Base-by-base conservation (phyloP, 2,329 filamentous ascomycete species). In the Penicillium sp. region DNA sequence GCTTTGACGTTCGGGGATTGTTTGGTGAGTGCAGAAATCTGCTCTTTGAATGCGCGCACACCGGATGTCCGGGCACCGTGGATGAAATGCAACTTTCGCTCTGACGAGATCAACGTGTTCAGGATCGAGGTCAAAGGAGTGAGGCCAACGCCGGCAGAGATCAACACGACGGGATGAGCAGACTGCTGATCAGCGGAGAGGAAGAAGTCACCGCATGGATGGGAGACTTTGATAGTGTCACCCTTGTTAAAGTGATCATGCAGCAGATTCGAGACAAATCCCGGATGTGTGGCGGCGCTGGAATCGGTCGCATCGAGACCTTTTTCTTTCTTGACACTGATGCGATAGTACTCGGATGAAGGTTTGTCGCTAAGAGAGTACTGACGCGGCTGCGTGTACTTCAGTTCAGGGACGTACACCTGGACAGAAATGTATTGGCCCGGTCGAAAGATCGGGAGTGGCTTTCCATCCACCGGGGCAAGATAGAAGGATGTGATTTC, bases 401-500 rank as follows among this genome's bases (percentile, higher is more conserved):
- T 74, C 14, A 83, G 70, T 32, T 69, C 66, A 1, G 76, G 74
- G 0, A 84, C 72, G 33, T 72, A 67, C 6, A 80, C 60, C 33
- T 74, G 73, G 31, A 86, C 64, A 0, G 80, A 82, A 43, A 85
- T 73, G 56, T 86, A 88, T 62, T 88, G 83, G 23, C 84, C 84
- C 0, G 84, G 82, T 40, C 74, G 69, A 68, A 77, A 88, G 0
- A 55, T 30, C 0, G 82, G 82, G 27, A 88, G 67, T n/a, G 68
- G 66, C 45, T 73, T 62, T 25, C 69, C 71, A 45, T 85, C 80
- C 5, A 75, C 68, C 0, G 84, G 82, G 35, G 73, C 70, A 10
- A 87, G 72, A 53, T 83, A 80, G 60, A 86, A 85, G 0, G 80
- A 84, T 29, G 74, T 80, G 45, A 87, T 82, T 45, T 82, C 76